Conservation (phyloP, 176 grass and related monocot genomes). For the Canna indica region DNA sequence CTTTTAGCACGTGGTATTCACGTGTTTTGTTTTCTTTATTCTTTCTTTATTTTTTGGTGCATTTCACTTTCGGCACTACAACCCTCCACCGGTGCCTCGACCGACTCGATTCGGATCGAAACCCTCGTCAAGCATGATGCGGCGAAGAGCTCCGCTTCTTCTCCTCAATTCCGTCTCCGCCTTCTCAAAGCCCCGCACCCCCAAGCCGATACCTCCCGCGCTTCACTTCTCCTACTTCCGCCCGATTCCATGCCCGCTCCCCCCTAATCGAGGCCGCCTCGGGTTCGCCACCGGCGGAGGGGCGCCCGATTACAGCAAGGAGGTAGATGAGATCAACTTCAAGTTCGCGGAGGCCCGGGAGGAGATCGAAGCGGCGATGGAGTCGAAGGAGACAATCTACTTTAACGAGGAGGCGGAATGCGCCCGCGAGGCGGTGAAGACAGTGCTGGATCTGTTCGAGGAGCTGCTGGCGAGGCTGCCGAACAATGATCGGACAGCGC, state of each 20-base stretch:
- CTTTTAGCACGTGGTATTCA: too few relatives aligned
- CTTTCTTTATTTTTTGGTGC: too few relatives aligned
- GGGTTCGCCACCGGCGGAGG: conserved; percentile 24
- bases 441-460: conserved; percentile 45
- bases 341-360: conserved; percentile 96
- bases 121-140: conserved; percentile 26
- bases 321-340: conserved; percentile 83
- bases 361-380: conserved; percentile 91
- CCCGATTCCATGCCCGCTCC: not conserved
- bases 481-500: conserved; percentile 41
- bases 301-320: conserved; percentile 40
- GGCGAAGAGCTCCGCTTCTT: conserved; percentile 40
- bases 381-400: conserved; percentile 91
- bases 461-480: conserved; percentile 62
- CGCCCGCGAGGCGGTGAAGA: conserved; percentile 63
- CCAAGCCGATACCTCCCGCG: not conserved
- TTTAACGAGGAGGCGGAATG: conserved; percentile 85
- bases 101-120: not conserved
- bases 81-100: not conserved
- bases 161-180: conserved; percentile 43
- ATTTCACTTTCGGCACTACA: too few relatives aligned
- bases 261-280: not conserved
- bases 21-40: too few relatives aligned
- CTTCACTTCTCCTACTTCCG: not conserved
- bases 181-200: conserved; percentile 13